These are phyloP conservation scores for Triangularia setosa DNA, from an alignment of 2,329 filamentous ascomycete genomes.

Conservation along the genomic window DNA sequence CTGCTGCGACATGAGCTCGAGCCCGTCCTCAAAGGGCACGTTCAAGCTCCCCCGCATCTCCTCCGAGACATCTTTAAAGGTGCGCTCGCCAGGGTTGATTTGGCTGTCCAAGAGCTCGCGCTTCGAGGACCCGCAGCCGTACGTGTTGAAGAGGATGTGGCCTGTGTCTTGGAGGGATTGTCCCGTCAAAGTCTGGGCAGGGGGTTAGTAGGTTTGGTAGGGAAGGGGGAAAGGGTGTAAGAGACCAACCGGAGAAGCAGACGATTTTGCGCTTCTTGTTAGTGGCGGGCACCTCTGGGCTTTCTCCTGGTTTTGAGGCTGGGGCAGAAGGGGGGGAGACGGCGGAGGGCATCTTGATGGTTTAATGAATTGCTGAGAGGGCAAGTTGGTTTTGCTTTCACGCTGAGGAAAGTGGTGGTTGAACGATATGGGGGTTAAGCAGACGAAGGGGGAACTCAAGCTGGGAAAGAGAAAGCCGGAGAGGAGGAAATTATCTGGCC, in stretches of 20 bases:
- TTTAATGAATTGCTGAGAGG: conserved; percentile 20
- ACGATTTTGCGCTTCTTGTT: conserved; percentile 53
- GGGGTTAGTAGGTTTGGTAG: not conserved
- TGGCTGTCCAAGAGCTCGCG: conserved; percentile 58
- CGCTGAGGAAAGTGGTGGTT: no score
- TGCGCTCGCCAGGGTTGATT: conserved; percentile 61
- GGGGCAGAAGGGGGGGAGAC: conserved; percentile 32
- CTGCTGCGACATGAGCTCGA: conserved; percentile 58
- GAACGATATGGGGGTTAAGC: no score
- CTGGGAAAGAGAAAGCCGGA: no score
- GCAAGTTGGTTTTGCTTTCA: not conserved
- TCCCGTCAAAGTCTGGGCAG: conserved; percentile 63
- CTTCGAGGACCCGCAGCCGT: conserved; percentile 57
- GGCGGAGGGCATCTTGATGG: conserved; percentile 36
- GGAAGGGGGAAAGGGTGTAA: conserved; percentile 14
- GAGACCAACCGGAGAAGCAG: conserved; percentile 50
- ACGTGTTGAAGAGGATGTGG: conserved; percentile 63
- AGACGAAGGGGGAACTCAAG: no score
- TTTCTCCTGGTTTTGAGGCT: conserved; percentile 16
- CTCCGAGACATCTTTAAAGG: conserved; percentile 66
- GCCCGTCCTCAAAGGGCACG: conserved; percentile 64
- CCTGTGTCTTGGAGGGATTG: conserved; percentile 70
- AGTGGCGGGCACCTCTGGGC: conserved; percentile 28
- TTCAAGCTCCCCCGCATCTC: conserved; percentile 67
- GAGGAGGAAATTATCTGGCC: not conserved